Percentiles rank a stretch among this genome's conserved stretches.
phyloP scores from a whole-genome alignment of 148 eudicot species.

The Arctostaphylos glauca region DNA sequence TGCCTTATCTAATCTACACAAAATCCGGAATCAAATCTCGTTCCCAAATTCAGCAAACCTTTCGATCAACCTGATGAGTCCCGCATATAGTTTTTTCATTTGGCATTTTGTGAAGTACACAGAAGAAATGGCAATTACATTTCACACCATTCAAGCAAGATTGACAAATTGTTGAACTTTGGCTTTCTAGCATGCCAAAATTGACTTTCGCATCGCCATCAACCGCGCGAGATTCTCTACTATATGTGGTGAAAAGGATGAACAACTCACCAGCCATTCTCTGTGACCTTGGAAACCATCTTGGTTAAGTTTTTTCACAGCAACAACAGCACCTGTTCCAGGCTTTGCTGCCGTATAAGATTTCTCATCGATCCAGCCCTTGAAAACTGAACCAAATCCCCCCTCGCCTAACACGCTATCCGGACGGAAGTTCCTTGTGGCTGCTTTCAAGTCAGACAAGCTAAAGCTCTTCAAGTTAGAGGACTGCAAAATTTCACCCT shows the following conservation, averaged over 20 bases:
- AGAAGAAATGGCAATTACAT: not conserved
- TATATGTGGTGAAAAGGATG: not conserved
- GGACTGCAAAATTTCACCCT: constrained; percentile 81
- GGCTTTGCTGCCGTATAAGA: constrained; percentile 64
- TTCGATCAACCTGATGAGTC: not conserved
- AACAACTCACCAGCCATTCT: constrained; percentile 83
- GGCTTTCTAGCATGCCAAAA: not conserved
- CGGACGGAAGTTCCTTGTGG: constrained; percentile 86
- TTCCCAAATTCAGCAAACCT: not conserved
- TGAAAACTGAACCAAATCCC: constrained; percentile 56
- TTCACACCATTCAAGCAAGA: not conserved
- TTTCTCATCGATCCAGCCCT: constrained; percentile 68
- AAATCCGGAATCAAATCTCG: not conserved
- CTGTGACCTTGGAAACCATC: constrained; percentile 77
- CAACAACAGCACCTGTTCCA: constrained; percentile 73
- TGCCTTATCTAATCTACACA: not conserved
- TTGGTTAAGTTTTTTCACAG: constrained; percentile 70
- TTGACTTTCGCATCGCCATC: not conserved
- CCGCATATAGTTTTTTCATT: not conserved
- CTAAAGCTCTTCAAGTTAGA: constrained; percentile 69
- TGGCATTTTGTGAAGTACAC: not conserved
- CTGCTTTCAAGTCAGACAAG: constrained; percentile 64
- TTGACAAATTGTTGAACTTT: not conserved
- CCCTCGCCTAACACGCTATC: constrained; percentile 92
- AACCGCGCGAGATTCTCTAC: not conserved